Evolutionary conservation across 768 basidiomycete species (phyloP).

Genomic region (Amylocystis lapponica): DNA sequence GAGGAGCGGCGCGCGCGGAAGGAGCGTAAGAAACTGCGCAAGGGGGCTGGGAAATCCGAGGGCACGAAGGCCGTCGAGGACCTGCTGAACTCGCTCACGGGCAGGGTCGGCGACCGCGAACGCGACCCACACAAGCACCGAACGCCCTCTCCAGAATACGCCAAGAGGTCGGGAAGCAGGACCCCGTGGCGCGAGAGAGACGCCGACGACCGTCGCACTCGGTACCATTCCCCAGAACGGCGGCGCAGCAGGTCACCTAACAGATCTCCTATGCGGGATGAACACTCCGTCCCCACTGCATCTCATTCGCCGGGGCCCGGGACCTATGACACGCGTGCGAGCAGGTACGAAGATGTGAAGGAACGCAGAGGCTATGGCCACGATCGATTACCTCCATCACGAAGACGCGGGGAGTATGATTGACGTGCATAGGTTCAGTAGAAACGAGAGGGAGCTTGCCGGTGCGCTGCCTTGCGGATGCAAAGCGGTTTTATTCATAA

Average conservation of each 20-base stretch:
- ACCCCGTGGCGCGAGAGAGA: slow-evolving; percentile 8
- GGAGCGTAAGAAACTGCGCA: slow-evolving; percentile 69
- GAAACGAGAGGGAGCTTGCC: no score
- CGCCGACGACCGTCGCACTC: slow-evolving; percentile 4
- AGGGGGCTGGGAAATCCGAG: slow-evolving; percentile 48
- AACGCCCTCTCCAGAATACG: slow-evolving; percentile 4
- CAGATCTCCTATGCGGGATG: slow-evolving; percentile 1
- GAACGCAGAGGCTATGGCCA: background rate
- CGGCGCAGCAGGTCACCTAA: slow-evolving; percentile 7
- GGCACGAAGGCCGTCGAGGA: slow-evolving; percentile 63
- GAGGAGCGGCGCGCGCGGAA: slow-evolving; percentile 75
- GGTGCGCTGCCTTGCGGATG: no score
- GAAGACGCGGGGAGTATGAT: slow-evolving; percentile 3
- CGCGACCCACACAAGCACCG: slow-evolving; percentile 1
- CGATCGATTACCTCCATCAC: background rate
- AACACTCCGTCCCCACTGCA: background rate
- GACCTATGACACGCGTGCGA: slow-evolving; percentile 1
- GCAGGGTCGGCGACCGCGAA: slow-evolving; percentile 5
- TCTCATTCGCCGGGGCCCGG: background rate
- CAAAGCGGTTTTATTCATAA: no score
- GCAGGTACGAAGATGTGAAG: background rate
- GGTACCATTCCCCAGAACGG: slow-evolving; percentile 7
- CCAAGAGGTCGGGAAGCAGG: slow-evolving; percentile 10
- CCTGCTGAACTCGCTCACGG: slow-evolving; percentile 48
- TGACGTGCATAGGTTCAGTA: no score